These are phyloP conservation scores for Daldinia loculata DNA, from an alignment of 495 filamentous ascomycete species.

Conservation along the genomic window DNA sequence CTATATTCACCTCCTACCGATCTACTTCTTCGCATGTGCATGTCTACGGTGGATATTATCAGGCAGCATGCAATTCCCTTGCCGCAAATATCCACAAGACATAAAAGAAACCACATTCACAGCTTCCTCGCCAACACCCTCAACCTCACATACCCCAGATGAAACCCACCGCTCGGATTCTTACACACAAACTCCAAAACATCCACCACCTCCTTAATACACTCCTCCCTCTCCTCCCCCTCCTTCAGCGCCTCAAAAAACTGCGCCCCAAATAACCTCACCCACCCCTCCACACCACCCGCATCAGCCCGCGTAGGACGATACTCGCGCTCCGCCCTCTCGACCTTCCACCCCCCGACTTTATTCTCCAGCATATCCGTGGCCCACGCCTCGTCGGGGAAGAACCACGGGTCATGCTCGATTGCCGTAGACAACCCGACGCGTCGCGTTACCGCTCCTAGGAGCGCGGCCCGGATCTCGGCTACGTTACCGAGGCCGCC, in stretches of 20 bases:
- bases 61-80: not conserved
- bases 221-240: slow-evolving; percentile 59
- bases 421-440: slow-evolving; percentile 58
- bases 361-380: slow-evolving; percentile 61
- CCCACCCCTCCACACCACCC: slow-evolving; percentile 76
- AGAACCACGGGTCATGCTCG: slow-evolving; percentile 74
- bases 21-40: too few relatives aligned
- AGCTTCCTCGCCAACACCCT: slow-evolving; percentile 68
- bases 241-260: slow-evolving; percentile 62
- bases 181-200: slow-evolving; percentile 63
- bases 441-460: slow-evolving; percentile 61
- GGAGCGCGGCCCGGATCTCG: slow-evolving; percentile 69
- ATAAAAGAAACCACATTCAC: slow-evolving; percentile 23
- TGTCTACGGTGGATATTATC: too few relatives aligned
- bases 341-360: slow-evolving; percentile 66
- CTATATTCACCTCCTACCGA: too few relatives aligned
- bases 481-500: slow-evolving; percentile 75
- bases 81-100: not conserved
- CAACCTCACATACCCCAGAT: slow-evolving; percentile 76
- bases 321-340: slow-evolving; percentile 69
- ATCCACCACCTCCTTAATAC: slow-evolving; percentile 63
- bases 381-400: slow-evolving; percentile 67
- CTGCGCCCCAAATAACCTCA: slow-evolving; percentile 68
- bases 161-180: slow-evolving; percentile 65
- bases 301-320: slow-evolving; percentile 64